phyloP scores from a whole-genome alignment of 2,329 filamentous ascomycete species.

The Hypocrella siamensis region DNA sequence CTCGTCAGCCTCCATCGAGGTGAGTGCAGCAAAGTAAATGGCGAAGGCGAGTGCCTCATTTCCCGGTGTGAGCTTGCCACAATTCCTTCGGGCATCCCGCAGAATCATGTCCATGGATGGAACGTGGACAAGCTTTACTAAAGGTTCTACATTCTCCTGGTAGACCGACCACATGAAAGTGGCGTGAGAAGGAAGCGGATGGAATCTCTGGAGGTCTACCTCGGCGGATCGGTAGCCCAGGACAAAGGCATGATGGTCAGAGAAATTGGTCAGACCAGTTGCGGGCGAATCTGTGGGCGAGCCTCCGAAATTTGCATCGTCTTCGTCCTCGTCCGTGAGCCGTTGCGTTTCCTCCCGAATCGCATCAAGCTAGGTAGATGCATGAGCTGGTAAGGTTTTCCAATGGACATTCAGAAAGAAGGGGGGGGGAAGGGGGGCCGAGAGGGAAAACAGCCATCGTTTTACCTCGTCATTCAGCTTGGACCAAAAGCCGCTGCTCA shows the following conservation, averaged over 20 bases:
- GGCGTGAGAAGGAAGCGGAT: slow-evolving; percentile 51
- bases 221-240: slow-evolving; percentile 58
- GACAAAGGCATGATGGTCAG: slow-evolving; percentile 56
- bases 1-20: slow-evolving; percentile 44
- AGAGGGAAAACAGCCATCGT: too few species aligned
- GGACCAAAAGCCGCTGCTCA: slow-evolving; percentile 65
- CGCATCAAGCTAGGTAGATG: slow-evolving; percentile 15
- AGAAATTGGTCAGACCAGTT: slow-evolving; percentile 13
- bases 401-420: neutral
- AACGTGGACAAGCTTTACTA: slow-evolving; percentile 56
- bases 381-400: neutral
- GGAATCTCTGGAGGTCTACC: slow-evolving; percentile 47
- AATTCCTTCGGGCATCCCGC: slow-evolving; percentile 41
- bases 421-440: neutral
- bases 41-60: slow-evolving; percentile 50
- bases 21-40: slow-evolving; percentile 42
- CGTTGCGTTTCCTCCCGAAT: slow-evolving; percentile 33
- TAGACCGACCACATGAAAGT: slow-evolving; percentile 55
- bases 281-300: slow-evolving; percentile 28
- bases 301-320: slow-evolving; percentile 46
- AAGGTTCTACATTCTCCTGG: slow-evolving; percentile 57
- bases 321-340: slow-evolving; percentile 26
- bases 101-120: slow-evolving; percentile 49
- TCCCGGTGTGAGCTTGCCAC: slow-evolving; percentile 37
- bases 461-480: slow-evolving; percentile 58